These are phyloP conservation scores for Nicotiana tomentosiformis DNA, from an alignment of 257 asterid species.

Conservation along the genomic window DNA sequence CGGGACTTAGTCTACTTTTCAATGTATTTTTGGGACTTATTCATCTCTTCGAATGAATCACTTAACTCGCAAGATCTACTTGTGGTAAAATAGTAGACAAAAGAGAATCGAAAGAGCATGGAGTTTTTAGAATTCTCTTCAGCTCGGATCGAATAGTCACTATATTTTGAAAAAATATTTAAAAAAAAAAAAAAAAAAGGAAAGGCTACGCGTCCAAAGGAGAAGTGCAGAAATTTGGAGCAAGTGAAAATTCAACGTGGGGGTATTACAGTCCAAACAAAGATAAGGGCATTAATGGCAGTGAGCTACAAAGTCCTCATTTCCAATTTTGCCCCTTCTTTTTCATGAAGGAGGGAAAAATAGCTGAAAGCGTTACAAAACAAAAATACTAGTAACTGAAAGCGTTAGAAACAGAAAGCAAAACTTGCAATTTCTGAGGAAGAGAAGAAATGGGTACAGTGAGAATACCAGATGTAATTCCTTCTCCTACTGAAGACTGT, in stretches of 20 bases:
- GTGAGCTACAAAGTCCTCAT: background rate
- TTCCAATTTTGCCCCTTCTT: background rate
- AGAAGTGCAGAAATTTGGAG: background rate
- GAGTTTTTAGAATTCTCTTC: no score
- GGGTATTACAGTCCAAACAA: background rate
- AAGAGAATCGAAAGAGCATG: no score
- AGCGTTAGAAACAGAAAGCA: background rate
- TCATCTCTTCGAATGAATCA: no score
- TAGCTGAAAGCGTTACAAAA: background rate
- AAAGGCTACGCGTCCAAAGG: background rate
- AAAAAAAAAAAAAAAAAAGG: background rate
- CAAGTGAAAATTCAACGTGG: background rate
- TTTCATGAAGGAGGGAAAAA: background rate
- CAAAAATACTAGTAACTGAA: background rate
- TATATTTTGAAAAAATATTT: no score
- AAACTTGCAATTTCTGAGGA: background rate
- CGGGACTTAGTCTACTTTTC: no score
- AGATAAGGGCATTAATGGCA: background rate
- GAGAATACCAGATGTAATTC: slow-evolving; percentile 43
- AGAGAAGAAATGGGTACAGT: slow-evolving; percentile 44
- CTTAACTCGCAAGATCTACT: no score
- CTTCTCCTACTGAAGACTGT: slow-evolving; percentile 63
- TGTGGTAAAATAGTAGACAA: no score
- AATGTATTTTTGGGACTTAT: no score
- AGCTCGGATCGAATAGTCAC: no score